Conservation (phyloP, 2,329 filamentous ascomycete genomes). For the Daldinia sp. region DNA sequence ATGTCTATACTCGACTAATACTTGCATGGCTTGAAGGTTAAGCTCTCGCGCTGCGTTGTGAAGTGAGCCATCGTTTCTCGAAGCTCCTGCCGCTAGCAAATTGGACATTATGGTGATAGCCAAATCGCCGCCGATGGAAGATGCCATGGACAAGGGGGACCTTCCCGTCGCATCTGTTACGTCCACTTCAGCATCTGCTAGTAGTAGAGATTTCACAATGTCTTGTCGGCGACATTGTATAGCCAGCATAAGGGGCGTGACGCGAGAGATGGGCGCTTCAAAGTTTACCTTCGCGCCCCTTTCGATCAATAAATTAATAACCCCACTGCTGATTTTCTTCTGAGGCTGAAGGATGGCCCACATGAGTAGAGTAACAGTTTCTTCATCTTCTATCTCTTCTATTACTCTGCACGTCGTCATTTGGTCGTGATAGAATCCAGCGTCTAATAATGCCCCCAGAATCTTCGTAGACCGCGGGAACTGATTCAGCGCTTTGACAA, state of each 20-base stretch:
- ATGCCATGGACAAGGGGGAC: conserved; percentile 71
- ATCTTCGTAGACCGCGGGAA: conserved; percentile 68
- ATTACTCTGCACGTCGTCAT: conserved; percentile 59
- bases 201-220: conserved; percentile 67
- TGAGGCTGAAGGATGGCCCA: conserved; percentile 74
- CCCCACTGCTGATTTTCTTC: conserved; percentile 69
- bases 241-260: conserved; percentile 70
- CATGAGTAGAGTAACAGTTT: conserved; percentile 67
- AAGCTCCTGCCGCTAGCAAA: conserved; percentile 67
- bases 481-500: conserved; percentile 65
- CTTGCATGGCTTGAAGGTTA: conserved; percentile 66
- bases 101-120: conserved; percentile 66
- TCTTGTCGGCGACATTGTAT: conserved; percentile 68
- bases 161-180: conserved; percentile 67
- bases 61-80: conserved; percentile 73
- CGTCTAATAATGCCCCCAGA: conserved; percentile 65
- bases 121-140: conserved; percentile 65
- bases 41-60: conserved; percentile 73
- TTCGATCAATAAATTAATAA: conserved; percentile 69
- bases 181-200: conserved; percentile 71
- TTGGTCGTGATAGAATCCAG: conserved; percentile 71
- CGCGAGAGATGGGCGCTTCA: conserved; percentile 63
- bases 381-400: conserved; percentile 61
- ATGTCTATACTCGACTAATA: conserved; percentile 70
- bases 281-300: conserved; percentile 68